Evolutionary conservation across 139 green algal species (phyloP), one percentile per base, ranked within the genome.

Genomic region (Helicosporidium sp.): DNA sequence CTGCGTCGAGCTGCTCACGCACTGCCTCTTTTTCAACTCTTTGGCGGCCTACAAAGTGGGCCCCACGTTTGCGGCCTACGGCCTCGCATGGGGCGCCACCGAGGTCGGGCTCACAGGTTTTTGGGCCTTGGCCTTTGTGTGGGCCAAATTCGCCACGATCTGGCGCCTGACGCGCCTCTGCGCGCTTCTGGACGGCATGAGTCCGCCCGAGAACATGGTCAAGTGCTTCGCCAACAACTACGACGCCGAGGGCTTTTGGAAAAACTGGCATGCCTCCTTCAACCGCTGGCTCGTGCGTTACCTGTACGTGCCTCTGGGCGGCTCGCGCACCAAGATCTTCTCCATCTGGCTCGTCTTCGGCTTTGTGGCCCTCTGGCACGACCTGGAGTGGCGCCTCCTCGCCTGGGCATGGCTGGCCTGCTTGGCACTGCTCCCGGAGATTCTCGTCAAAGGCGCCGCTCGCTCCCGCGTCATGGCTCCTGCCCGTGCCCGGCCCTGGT

Each of bases 291-390:
- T 92, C 52, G 77, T 92, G 26, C 65, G 76, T 0, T 95, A 95
- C 68, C 58, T 94, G 55, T 96, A 96, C 55, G 60, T 96, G 0
- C 86, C 86, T 0, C 49, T 96, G 26, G 86, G 86, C 6, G 86
- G 86, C 22, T 33, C 41, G 4, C 25, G 22, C 2, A 74, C 58
- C 54, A 66, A 71, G 0, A 5, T 69, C 10, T 37, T 80, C 13
- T 80, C 70, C 52, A 70, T 94, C 26, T 95, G 84, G 86, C 41
- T 62, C 15, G 78, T 95, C 31, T 96, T 96, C 64, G 79, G 80
- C 1, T 96, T 96, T 65, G 86, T 96, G 28, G 86, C 77, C 7
- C 22, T 92, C 20, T 96, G 86, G 84, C 86, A 96, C 60, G 86
- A 96, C 57, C 41, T 95, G 23, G 82, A 95, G 39, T 78, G 66